Base-by-base conservation (phyloP, 169 alveolate species). In the Eimeria brunetti region DNA sequence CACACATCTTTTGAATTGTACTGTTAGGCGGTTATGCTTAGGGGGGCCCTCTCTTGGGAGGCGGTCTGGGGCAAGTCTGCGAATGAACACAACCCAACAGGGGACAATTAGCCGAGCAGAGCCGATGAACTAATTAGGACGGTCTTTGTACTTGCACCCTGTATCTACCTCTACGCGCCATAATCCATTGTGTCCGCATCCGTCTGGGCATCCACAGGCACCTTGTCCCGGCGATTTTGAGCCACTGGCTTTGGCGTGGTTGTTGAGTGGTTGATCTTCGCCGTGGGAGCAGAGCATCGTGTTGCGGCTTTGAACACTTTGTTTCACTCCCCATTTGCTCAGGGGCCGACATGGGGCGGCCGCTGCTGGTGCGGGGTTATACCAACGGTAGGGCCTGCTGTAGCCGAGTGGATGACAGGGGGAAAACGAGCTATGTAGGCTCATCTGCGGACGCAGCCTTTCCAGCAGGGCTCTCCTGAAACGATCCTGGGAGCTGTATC, bases 341-440 rank as follows among this genome's bases (percentile, higher is more conserved):
- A 84, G 91, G 78, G 71, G 91, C 30, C 64, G 91, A 60, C 91
- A 84, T 84, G 91, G 24, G 91, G 91, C 75, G 36, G 75, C 76
- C 67, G 49, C 60, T 84, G 71, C 44, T 30, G 2, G 73, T 84
- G 60, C 91, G 41, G 56, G 58, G 78, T 36, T 56, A 33, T 84
- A 3, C 44, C 91, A 53, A 24, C 91, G 76, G 58, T 76, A 53
- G 78, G 76, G 27, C 36, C 51, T 33, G 78, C 76, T 53, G 76
- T 60, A 84, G 71, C 33, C 51, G 67, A 84, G 24, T 56, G 56
- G 46, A 75, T 38, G 71, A 4, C 16, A 22, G 56, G 33, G 33
- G 38, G 41, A n/a, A 56, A 27, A 22, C 41, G 58, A 38, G 91
- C 33, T 33, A 56, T 84, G 91, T 56, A 84, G 36, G 49, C 78